phyloP scores from a whole-genome alignment of 1,284 basidiomycete species.

The Tremellales sp. region DNA sequence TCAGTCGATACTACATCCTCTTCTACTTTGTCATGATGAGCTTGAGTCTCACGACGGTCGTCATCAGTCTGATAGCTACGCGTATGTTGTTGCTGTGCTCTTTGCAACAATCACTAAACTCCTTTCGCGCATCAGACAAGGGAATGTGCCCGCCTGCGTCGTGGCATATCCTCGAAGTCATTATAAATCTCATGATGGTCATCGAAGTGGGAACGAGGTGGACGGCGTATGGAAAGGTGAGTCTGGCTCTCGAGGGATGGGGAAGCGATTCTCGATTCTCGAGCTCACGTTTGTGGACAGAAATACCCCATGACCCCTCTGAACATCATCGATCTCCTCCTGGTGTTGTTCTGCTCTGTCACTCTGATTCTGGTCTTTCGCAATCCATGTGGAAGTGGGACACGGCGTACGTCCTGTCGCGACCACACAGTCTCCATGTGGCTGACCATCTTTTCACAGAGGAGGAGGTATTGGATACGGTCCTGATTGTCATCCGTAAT shows the following conservation, averaged over 20 bases:
- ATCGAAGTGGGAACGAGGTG: constrained; percentile 82
- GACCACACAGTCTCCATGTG: neutral
- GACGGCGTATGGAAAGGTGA: constrained; percentile 80
- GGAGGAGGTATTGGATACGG: constrained; percentile 85
- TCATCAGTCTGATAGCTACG: constrained; percentile 65
- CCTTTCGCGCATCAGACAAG: constrained; percentile 15
- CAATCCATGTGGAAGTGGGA: constrained; percentile 44
- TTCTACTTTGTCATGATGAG: constrained; percentile 87
- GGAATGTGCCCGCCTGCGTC: constrained; percentile 51
- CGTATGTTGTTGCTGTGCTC: constrained; percentile 21
- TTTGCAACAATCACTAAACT: neutral
- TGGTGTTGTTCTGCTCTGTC: constrained; percentile 79
- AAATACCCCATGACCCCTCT: constrained; percentile 94
- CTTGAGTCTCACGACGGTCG: constrained; percentile 81
- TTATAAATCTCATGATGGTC: constrained; percentile 90
- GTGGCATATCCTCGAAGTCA: constrained; percentile 86
- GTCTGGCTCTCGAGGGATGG: constrained; percentile 34
- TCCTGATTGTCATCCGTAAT: constrained; percentile 83
- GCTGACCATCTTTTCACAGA: constrained; percentile 53
- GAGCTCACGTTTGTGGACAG: constrained; percentile 50
- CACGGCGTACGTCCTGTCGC: constrained; percentile 31
- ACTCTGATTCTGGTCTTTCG: constrained; percentile 82
- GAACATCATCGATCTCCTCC: constrained; percentile 78
- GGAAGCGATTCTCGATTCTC: neutral
- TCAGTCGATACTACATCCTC: constrained; percentile 50